Conservation (phyloP, 2,329 filamentous ascomycete species). For the Emericellopsis atlantica region DNA sequence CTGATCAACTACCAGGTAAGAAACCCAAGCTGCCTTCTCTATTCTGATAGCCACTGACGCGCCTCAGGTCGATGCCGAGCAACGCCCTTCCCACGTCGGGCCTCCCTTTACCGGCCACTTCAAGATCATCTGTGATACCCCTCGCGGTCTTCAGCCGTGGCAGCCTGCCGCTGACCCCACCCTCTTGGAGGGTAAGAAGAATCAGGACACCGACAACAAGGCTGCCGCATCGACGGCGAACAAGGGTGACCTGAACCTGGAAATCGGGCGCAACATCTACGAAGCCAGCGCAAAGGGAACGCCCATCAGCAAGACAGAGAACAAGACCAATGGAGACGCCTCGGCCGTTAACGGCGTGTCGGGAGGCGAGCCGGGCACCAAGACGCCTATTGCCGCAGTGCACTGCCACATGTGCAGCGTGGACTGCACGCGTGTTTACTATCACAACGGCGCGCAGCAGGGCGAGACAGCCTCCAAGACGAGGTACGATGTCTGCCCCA, state of each 20-base stretch:
- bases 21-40: not conserved
- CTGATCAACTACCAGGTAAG: slow-evolving; percentile 95
- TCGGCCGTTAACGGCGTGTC: slow-evolving; percentile 52
- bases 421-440: slow-evolving; percentile 63
- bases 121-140: slow-evolving; percentile 89
- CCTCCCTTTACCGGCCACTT: slow-evolving; percentile 97
- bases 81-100: slow-evolving; percentile 86
- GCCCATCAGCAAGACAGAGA: slow-evolving; percentile 57
- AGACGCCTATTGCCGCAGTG: slow-evolving; percentile 54
- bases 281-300: slow-evolving; percentile 73
- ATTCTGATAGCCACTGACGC: slow-evolving; percentile 1
- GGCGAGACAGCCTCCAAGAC: slow-evolving; percentile 40
- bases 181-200: slow-evolving; percentile 47
- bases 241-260: slow-evolving; percentile 80
- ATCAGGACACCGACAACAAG: slow-evolving; percentile 58
- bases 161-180: slow-evolving; percentile 75
- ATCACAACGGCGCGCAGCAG: slow-evolving; percentile 42
- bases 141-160: slow-evolving; percentile 86
- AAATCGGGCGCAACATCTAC: slow-evolving; percentile 90
- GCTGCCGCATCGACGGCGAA: slow-evolving; percentile 51
- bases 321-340: slow-evolving; percentile 65
- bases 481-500: slow-evolving; percentile 83
- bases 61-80: slow-evolving; percentile 84
- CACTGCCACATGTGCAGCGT: slow-evolving; percentile 87
- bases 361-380: slow-evolving; percentile 47